Conservation (phyloP, 371 early-diverging fungal species). For the Lichtheimia hyalospora region DNA sequence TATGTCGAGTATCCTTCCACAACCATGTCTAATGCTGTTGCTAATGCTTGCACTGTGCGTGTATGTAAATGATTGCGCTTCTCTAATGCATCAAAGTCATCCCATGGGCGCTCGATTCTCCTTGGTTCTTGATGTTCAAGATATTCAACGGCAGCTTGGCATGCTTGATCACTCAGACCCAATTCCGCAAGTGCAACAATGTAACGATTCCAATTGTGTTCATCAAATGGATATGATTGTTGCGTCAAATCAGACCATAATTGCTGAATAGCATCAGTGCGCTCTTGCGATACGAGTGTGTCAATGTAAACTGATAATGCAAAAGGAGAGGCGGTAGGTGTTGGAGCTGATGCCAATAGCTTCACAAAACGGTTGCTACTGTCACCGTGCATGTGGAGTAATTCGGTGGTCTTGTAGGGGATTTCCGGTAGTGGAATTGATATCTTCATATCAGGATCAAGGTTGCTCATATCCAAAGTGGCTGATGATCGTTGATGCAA, state of each 20-base stretch:
- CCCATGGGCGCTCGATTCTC: background rate
- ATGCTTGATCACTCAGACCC: constrained; percentile 19
- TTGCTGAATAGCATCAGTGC: constrained; percentile 17
- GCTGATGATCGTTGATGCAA: constrained; percentile 8
- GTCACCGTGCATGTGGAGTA: constrained; percentile 5
- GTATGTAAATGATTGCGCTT: constrained; percentile 19
- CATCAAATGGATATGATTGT: constrained; percentile 34
- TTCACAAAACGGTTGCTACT: background rate
- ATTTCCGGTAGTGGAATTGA: background rate
- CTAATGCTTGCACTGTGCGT: constrained; percentile 22
- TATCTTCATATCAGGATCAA: constrained; percentile 10
- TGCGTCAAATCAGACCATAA: constrained; percentile 27
- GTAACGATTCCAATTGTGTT: constrained; percentile 44
- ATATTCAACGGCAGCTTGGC: constrained; percentile 9
- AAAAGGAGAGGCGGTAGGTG: constrained; percentile 20
- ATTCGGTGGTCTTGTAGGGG: background rate
- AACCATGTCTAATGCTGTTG: constrained; percentile 15
- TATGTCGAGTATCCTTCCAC: background rate
- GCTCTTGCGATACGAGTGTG: constrained; percentile 16
- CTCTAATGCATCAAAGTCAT: constrained; percentile 3
- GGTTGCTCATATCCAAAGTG: background rate
- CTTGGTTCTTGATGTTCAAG: background rate
- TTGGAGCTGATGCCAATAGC: background rate
- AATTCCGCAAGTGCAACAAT: constrained; percentile 12
- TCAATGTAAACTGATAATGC: constrained; percentile 41